phyloP scores from a whole-genome alignment of 1,284 basidiomycete species.

The Bjerkandera adusta region DNA sequence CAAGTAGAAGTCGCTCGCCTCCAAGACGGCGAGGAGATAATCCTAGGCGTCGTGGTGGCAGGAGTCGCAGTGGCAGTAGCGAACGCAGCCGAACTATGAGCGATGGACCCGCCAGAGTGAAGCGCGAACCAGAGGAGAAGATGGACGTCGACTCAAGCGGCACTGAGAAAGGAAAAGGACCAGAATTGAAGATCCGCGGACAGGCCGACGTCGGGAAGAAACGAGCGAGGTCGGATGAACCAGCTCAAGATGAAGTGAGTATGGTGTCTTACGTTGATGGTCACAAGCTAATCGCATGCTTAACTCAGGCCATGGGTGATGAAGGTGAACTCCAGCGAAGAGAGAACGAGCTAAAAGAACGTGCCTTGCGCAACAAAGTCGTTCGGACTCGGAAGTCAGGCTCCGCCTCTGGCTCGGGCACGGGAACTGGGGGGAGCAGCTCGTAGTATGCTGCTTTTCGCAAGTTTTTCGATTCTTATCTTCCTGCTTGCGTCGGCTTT shows the following conservation, averaged over 20 bases:
- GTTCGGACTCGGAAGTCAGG: constrained; percentile 62
- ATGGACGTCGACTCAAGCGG: constrained; percentile 46
- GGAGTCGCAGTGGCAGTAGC: constrained; percentile 17
- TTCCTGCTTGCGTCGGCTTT: too few species aligned
- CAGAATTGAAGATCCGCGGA: constrained; percentile 71
- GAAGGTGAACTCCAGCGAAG: constrained; percentile 45
- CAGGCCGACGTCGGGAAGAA: constrained; percentile 54
- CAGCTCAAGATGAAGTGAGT: constrained; percentile 23
- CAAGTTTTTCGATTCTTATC: constrained; percentile 10
- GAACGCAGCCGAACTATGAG: constrained; percentile 24
- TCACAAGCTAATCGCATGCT: constrained; percentile 10
- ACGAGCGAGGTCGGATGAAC: constrained; percentile 42
- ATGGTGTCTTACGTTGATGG: background rate
- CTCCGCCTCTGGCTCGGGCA: too few species aligned
- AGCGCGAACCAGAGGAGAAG: constrained; percentile 22
- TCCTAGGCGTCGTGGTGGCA: constrained; percentile 19
- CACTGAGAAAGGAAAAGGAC: constrained; percentile 18
- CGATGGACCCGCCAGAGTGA: constrained; percentile 11
- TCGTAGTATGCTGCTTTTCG: background rate
- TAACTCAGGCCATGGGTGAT: constrained; percentile 14
- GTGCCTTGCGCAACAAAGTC: constrained; percentile 77
- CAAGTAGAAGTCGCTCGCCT: constrained; percentile 34
- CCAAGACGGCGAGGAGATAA: constrained; percentile 31
- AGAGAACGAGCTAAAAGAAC: constrained; percentile 76
- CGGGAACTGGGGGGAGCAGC: background rate